Base-by-base conservation (phyloP, 1,139 yeast species). In the Debaryomycetaceae sp. region DNA sequence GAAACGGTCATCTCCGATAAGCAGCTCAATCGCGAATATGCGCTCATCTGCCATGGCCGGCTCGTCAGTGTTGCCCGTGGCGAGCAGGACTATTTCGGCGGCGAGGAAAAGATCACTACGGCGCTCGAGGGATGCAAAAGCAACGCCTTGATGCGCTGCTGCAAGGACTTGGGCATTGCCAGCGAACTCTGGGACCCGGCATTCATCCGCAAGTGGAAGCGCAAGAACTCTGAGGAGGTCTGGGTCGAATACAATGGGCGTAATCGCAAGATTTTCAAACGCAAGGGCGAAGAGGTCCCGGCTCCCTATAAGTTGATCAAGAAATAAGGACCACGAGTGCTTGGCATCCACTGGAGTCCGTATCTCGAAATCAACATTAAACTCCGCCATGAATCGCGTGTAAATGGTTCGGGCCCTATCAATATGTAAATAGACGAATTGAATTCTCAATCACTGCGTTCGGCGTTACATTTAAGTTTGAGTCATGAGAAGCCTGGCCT, bases 111-210 rank as follows among this genome's bases (percentile, higher is more conserved):
- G 30, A 73, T 90, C 30, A 86, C 97, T 4, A 90, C 97, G 0
- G 97, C 98, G 0, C 78, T 93, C 27, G 98, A 90, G 56, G 98
- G 98, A 11, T 90, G 98, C 55, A 86, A 86, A 50, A 78, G 93
- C 50, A 90, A 90, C 49, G 97, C 98, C 0, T 62, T 90, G 53
- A 90, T 90, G 97, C 71, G 98, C 49, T 87, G 97, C 48, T 90
- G 98, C 56, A 90, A 90, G 50, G 98, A 90, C 56, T 65, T 90
- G 43, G 97, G 97, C 4, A 80, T 90, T 43, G 98, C 97, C 2
- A 81, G 94, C 36, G 98, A 90, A 47, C 63, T 90, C 32, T 90
- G 98, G 98, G 98, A 90, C 49, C 98, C 98, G 1, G 62, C 74
- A 25, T 90, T 87, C 45, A 86, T 90, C 37, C 72, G 90, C 39